phyloP scores from a whole-genome alignment of 306 rosid genomes.

The Cucurbita moschata region DNA sequence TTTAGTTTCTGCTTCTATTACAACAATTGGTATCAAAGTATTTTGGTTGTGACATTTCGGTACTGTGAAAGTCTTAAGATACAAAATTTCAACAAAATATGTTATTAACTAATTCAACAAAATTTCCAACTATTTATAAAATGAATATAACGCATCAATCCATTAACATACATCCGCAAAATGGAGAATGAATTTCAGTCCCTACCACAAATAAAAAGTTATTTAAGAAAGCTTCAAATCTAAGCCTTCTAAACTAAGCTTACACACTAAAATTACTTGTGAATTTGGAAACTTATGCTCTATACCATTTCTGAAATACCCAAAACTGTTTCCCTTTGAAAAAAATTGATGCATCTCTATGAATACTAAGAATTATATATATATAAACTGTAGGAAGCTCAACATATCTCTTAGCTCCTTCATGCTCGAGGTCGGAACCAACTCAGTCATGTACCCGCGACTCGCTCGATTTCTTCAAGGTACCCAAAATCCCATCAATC shows the following conservation, averaged over 20 bases:
- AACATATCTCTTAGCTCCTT: background rate
- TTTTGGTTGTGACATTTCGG: no score
- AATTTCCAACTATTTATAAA: no score
- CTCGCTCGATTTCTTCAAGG: slow-evolving; percentile 26
- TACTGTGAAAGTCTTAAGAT: no score
- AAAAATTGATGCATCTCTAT: background rate
- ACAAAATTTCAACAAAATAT: no score
- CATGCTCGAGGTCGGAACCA: background rate
- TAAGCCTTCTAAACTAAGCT: background rate
- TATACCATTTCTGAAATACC: background rate
- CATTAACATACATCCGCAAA: background rate
- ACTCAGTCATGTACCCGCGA: slow-evolving; percentile 22
- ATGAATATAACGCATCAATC: no score
- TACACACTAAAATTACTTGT: background rate
- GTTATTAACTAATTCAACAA: no score
- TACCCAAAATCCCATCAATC: slow-evolving; percentile 34
- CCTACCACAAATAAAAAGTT: background rate
- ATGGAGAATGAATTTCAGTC: background rate
- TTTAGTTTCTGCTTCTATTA: no score
- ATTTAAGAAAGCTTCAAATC: no score
- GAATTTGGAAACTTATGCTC: background rate
- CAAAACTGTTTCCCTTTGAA: background rate
- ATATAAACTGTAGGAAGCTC: background rate
- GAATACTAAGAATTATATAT: background rate
- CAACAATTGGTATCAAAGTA: no score